Evolutionary conservation across 371 early-diverging fungal genomes (phyloP).

Genomic region (Funneliformis caledonium): DNA sequence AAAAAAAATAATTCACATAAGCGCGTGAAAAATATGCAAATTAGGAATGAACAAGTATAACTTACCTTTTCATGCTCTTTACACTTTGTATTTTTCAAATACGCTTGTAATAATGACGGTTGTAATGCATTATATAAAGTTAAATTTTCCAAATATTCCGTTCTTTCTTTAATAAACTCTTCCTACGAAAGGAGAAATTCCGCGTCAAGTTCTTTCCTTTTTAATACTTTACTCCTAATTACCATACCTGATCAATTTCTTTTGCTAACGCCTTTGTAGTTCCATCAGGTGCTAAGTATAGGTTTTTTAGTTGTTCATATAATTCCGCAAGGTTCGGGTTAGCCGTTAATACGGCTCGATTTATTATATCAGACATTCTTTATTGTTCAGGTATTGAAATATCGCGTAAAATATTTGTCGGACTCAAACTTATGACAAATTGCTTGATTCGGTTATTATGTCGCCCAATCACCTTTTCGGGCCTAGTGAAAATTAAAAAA

Average conservation of each 20-base stretch:
- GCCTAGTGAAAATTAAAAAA: too few species aligned
- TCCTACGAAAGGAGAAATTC: constrained; percentile 3
- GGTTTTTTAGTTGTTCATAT: constrained; percentile 21
- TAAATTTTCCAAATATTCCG: constrained; percentile 32
- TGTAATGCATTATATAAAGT: constrained; percentile 32
- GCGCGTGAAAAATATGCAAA: not conserved
- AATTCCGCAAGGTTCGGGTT: constrained; percentile 35
- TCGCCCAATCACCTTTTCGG: too few species aligned
- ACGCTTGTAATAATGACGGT: constrained; percentile 3
- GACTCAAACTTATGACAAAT: not conserved
- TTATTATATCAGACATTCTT: constrained; percentile 7
- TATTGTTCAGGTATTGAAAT: not conserved
- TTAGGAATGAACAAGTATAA: not conserved
- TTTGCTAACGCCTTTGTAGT: constrained; percentile 13
- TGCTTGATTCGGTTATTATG: not conserved
- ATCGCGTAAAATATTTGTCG: too few species aligned
- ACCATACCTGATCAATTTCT: constrained; percentile 3
- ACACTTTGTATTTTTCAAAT: not conserved
- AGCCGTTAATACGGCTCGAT: not conserved
- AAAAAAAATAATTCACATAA: too few species aligned
- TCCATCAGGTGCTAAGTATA: constrained; percentile 24
- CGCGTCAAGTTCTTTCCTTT: not conserved
- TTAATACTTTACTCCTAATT: not conserved
- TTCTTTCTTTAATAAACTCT: constrained; percentile 15
- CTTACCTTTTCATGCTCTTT: not conserved